Evolutionary conservation across 2,329 filamentous ascomycete species (phyloP).

Genomic region (Neocatenulostroma microsporum): DNA sequence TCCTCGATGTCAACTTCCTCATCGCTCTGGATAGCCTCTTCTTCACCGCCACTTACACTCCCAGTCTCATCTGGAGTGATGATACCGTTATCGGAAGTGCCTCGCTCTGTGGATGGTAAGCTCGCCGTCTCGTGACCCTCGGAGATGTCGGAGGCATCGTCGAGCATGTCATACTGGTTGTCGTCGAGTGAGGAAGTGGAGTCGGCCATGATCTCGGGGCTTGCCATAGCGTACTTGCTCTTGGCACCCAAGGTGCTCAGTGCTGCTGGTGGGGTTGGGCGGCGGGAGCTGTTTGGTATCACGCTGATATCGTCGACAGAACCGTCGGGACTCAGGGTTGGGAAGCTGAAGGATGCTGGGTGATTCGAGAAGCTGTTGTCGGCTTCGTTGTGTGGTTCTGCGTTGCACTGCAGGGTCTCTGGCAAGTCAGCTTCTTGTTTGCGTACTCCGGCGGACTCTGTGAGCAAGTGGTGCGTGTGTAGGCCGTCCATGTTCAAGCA

Average conservation of each 20-base stretch:
- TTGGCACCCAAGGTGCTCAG: constrained; percentile 21
- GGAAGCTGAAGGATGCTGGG: constrained; percentile 17
- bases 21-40: too few relatives aligned
- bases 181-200: constrained; percentile 18
- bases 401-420: neutral
- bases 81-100: constrained; percentile 11
- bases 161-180: constrained; percentile 26
- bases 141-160: constrained; percentile 25
- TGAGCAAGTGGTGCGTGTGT: too few relatives aligned
- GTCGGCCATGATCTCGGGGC: constrained; percentile 11
- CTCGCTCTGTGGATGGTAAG: constrained; percentile 19
- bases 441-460: too few relatives aligned
- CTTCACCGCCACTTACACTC: neutral
- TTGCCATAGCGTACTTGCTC: constrained; percentile 16
- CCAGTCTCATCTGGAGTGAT: constrained; percentile 14
- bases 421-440: neutral
- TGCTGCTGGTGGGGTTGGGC: constrained; percentile 24
- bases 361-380: too few relatives aligned
- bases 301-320: constrained; percentile 19
- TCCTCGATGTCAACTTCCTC: too few relatives aligned
- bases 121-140: constrained; percentile 28
- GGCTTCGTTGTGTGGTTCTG: too few relatives aligned
- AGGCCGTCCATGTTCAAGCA: too few relatives aligned
- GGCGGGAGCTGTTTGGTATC: constrained; percentile 7
- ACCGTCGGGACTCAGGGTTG: constrained; percentile 24